Conservation (phyloP, 202 grass and related monocot species). For the Dendrocalamus latiflorus region DNA sequence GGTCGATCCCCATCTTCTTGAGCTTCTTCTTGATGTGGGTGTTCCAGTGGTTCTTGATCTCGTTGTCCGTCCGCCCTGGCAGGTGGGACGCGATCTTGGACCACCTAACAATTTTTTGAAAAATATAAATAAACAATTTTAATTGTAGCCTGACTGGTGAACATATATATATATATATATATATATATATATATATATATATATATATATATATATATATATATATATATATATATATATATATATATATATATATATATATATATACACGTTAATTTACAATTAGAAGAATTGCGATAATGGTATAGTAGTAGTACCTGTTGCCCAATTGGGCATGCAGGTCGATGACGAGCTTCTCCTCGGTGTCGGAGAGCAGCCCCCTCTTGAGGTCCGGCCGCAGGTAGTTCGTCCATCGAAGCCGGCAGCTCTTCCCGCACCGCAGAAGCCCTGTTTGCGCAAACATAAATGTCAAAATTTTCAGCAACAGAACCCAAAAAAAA, state of each 20-base stretch:
- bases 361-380: conserved; percentile 59
- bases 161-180: no score
- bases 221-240: no score
- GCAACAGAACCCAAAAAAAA: no score
- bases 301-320: conserved; percentile 24
- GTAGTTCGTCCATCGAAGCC: conserved; percentile 95
- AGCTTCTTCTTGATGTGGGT: conserved; percentile 94
- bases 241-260: no score
- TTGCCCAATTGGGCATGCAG: conserved; percentile 78
- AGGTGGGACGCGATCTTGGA: conserved; percentile 75
- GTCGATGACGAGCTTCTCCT: conserved; percentile 67
- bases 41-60: conserved; percentile 98
- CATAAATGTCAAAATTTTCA: not conserved
- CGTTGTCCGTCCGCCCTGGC: conserved; percentile 78
- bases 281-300: no score
- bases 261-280: no score
- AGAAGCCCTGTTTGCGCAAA: conserved; percentile 20
- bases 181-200: no score
- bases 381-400: conserved; percentile 79
- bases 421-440: conserved; percentile 97
- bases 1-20: conserved; percentile 72
- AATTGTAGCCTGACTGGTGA: no score
- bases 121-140: no score
- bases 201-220: no score
- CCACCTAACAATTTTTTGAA: conserved; percentile 50